Evolutionary conservation across 139 green algal genomes (phyloP).

Genomic region (Medakamo hakoo): DNA sequence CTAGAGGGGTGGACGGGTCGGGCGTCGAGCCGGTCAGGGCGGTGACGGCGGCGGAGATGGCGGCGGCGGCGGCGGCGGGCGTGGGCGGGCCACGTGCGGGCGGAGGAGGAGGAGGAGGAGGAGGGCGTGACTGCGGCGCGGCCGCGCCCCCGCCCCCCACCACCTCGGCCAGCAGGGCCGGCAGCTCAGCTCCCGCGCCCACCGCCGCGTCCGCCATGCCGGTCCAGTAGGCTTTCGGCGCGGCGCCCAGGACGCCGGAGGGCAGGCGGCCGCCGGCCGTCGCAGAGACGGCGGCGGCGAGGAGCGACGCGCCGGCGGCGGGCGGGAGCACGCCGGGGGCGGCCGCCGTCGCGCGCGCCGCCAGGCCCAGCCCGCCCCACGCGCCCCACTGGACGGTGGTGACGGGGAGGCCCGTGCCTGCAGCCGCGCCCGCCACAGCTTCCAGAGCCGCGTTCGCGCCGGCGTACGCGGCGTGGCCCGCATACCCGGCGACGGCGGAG

Average conservation of each 20-base stretch:
- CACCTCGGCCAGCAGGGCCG: background rate
- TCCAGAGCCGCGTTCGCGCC: conserved; percentile 58
- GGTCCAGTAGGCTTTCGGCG: conserved; percentile 11
- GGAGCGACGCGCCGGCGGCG: conserved; percentile 7
- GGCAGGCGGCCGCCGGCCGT: background rate
- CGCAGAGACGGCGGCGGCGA: conserved; percentile 2
- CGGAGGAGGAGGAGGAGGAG: too few relatives aligned
- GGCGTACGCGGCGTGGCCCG: conserved; percentile 53
- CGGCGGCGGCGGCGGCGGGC: too few relatives aligned
- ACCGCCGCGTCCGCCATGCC: conserved; percentile 7
- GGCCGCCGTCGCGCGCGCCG: conserved; percentile 23
- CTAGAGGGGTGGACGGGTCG: conserved; percentile 4
- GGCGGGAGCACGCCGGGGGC: conserved; percentile 12
- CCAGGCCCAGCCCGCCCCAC: conserved; percentile 53
- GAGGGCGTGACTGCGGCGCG: background rate
- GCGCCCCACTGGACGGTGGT: conserved; percentile 27
- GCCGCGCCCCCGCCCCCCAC: background rate
- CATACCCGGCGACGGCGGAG: conserved; percentile 40
- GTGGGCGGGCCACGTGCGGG: background rate
- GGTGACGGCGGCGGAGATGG: background rate
- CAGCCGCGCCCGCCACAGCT: conserved; percentile 1
- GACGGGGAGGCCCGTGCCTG: background rate
- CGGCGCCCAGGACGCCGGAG: conserved; percentile 9
- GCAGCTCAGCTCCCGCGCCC: background rate
- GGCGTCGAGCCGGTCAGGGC: background rate